A percentile compares a stretch with the other conserved stretches of the same genome.
Evolutionary conservation across 1,139 yeast species (phyloP).

Genomic region (Groenewaldozyma auringiensis): DNA sequence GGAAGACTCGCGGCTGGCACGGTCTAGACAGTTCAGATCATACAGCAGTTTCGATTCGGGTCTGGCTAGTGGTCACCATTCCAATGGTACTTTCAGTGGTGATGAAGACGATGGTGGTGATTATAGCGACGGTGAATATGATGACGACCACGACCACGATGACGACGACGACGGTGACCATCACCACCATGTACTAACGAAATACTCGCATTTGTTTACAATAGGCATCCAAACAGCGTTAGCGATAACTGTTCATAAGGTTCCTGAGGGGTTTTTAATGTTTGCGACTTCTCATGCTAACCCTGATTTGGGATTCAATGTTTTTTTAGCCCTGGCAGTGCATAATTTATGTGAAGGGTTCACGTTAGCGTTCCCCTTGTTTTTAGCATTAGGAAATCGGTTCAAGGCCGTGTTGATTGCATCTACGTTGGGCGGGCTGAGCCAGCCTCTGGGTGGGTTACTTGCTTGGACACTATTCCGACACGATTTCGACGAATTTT

Average conservation of each 20-base stretch:
- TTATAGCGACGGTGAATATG: neutral
- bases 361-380: slow-evolving; percentile 85
- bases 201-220: slow-evolving; percentile 65
- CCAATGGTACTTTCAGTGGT: neutral
- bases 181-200: slow-evolving; percentile 76
- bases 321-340: slow-evolving; percentile 73
- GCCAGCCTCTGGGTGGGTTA: slow-evolving; percentile 87
- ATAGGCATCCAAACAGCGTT: slow-evolving; percentile 87
- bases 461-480: slow-evolving; percentile 54
- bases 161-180: slow-evolving; percentile 36
- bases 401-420: slow-evolving; percentile 57
- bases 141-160: slow-evolving; percentile 7
- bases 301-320: slow-evolving; percentile 64
- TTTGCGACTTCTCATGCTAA: slow-evolving; percentile 73
- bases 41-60: slow-evolving; percentile 4
- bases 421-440: slow-evolving; percentile 65
- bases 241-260: slow-evolving; percentile 80
- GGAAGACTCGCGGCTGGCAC: slow-evolving; percentile 4
- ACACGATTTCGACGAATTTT: slow-evolving; percentile 33
- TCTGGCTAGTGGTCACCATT: neutral
- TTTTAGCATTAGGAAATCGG: slow-evolving; percentile 59
- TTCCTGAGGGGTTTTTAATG: slow-evolving; percentile 92
- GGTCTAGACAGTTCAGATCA: slow-evolving; percentile 1
- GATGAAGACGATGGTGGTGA: neutral
- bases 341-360: slow-evolving; percentile 97